A percentile compares a stretch with the other conserved stretches of the same genome.
Conservation (phyloP, 768 basidiomycete species). For the Podaxis rugospora region DNA sequence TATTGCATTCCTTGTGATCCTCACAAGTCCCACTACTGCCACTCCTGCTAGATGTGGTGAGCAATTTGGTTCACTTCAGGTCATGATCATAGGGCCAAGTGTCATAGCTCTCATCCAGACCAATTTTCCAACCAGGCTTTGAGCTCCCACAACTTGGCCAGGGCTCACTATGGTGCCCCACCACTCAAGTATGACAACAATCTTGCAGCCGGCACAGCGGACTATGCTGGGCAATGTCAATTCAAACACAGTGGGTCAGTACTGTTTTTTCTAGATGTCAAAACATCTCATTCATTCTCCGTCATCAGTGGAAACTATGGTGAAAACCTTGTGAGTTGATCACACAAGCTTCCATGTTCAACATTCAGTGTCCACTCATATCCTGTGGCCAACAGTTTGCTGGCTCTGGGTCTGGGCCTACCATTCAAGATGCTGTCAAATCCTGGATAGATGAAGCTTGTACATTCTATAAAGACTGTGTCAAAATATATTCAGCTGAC, state of each 20-base stretch:
- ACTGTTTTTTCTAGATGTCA: not conserved
- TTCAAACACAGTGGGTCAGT: slow-evolving; percentile 5
- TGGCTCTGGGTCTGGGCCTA: slow-evolving; percentile 14
- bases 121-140: slow-evolving; percentile 6
- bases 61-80: not conserved
- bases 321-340: slow-evolving; percentile 22
- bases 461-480: slow-evolving; percentile 10
- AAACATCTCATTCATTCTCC: not conserved
- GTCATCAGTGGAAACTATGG: slow-evolving; percentile 18
- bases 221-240: not conserved
- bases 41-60: not conserved
- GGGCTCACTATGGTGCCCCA: not conserved
- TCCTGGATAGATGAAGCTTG: slow-evolving; percentile 26
- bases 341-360: not conserved
- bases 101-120: not conserved
- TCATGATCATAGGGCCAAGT: not conserved
- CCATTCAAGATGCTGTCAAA: slow-evolving; percentile 16
- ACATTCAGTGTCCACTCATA: not conserved
- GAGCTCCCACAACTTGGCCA: not conserved
- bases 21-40: not conserved
- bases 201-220: slow-evolving; percentile 3
- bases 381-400: slow-evolving; percentile 13
- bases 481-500: not conserved
- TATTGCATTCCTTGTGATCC: not conserved
- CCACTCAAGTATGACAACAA: slow-evolving; percentile 6